Base-by-base conservation (phyloP, 805 yeast species). In the Metschnikowia orientalis region DNA sequence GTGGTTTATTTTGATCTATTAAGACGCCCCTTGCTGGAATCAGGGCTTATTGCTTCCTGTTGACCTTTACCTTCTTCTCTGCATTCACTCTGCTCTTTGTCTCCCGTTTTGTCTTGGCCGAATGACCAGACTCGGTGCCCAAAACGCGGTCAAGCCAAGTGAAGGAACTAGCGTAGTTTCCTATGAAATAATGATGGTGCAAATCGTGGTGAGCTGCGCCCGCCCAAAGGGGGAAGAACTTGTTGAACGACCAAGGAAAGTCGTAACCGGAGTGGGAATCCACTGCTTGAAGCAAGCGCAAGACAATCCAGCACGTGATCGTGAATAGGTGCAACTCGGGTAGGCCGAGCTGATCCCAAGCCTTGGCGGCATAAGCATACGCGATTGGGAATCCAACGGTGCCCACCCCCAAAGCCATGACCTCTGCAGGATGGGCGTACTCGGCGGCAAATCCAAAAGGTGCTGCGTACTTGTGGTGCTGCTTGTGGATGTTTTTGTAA, bases 141-240 rank as follows among this genome's bases (percentile, higher is more conserved):
- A 74, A 59, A 13, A 59, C 42, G 45, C 45, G 69, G 44, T 75
- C 81, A 73, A 76, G 73, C 74, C 77, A 72, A 50, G 78, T 69
- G 57, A 75, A 75, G 17, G 73, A 63, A 24, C 76, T 69, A 16
- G 80, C 75, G 44, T 75, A 75, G 47, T 70, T 70, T 12, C 81
- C 81, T 39, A 75, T 73, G 43, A 75, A 90, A 67, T 82, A 88
- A 59, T 85, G 95, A 60, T 90, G 98, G 58, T 90, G 98, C 63
- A 85, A 85, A 62, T 90, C 98, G 59, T 90, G 97, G 63, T 90
- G 97, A 53, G 85, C 96, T 14, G 97, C 96, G 46, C 97, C 97
- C 4, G 97, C 95, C 97, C 97, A 89, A 65, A 92, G 75, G 30
- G 97, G 97, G 41, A 90, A 57, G 63, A 90, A 78, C 57, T 88